phyloP scores from a whole-genome alignment of 2,329 filamentous ascomycete species.

The Fusarium incarnatum region DNA sequence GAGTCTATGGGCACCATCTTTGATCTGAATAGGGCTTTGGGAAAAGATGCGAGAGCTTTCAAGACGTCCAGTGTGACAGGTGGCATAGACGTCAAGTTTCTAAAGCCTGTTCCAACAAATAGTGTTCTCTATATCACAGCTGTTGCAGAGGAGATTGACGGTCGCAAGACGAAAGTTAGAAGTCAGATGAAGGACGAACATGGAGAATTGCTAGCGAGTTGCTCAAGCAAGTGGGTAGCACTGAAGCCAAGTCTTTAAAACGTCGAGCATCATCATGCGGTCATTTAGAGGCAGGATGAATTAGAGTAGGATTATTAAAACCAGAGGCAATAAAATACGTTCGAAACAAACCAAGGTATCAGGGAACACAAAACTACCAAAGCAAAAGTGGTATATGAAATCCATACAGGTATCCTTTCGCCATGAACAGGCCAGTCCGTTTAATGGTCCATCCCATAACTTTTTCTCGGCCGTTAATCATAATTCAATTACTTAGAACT shows the following conservation, averaged over 20 bases:
- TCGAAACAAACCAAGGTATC: slow-evolving; percentile 5
- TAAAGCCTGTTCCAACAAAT: slow-evolving; percentile 49
- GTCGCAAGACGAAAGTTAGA: slow-evolving; percentile 50
- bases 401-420: slow-evolving; percentile 37
- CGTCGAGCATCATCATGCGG: background rate
- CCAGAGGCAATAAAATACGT: slow-evolving; percentile 7
- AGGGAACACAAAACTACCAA: slow-evolving; percentile 19
- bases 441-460: slow-evolving; percentile 7
- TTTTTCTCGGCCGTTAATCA: slow-evolving; percentile 35
- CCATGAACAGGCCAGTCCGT: slow-evolving; percentile 14
- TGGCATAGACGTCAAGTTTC: slow-evolving; percentile 51
- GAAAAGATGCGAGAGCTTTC: slow-evolving; percentile 48
- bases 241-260: slow-evolving; percentile 47
- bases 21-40: slow-evolving; percentile 52
- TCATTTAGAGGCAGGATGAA: background rate
- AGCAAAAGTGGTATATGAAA: slow-evolving; percentile 25
- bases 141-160: slow-evolving; percentile 49
- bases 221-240: slow-evolving; percentile 51
- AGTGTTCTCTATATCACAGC: slow-evolving; percentile 49
- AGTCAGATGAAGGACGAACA: slow-evolving; percentile 48
- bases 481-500: slow-evolving; percentile 33
- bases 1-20: slow-evolving; percentile 53
- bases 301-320: slow-evolving; percentile 26
- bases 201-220: slow-evolving; percentile 48
- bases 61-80: slow-evolving; percentile 51